Evolutionary conservation across 169 alveolate species (phyloP), one percentile per base, ranked within the genome.

Genomic region (Fabrea salina): DNA sequence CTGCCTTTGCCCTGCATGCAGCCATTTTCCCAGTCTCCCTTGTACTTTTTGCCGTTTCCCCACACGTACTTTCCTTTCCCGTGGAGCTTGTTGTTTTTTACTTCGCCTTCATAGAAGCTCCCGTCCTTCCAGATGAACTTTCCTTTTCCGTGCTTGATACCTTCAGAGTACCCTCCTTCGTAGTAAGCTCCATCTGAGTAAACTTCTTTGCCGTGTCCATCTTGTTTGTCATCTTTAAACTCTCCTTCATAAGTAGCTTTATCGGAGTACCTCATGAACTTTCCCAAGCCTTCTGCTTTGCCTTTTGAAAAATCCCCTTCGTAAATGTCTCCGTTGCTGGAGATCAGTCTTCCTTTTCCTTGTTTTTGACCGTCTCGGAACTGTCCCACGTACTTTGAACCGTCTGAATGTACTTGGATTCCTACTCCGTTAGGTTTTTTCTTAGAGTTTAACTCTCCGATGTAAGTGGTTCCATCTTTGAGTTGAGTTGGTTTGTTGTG

Each of bases 201-300:
- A 1, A 64, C 77, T 81, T 89, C 94, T 53, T 79, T 76, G 5
- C 93, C 93, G 35, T 61, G 80, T 47, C 89, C 91, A 84, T 58
- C 74, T 77, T 82, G 86, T 7, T 57, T 82, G 61, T 78, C 82
- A 44, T 83, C 53, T 33, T 47, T 41, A 84, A 88, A 88, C 43
- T 86, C 86, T 4, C 91, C 93, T 57, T 59, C 86, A 85, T 93
- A 95, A 72, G 81, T 90, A 33, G 95, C 89, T 16, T 97, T 97
- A 77, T 95, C 96, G n/a, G 94, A 82, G 57, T 92, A 95, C 71
- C 71, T 7, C 37, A 81, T 64, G 84, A 91, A 94, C 44, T 85
- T 91, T 35, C 98, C 98, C 44, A 64, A 83, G 16, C 97, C 98
- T 82, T 93, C 83, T 1, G 96, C 95, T 82, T 91, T 92, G 50